Percentiles rank a stretch among this genome's conserved stretches.
Evolutionary conservation across 1,139 yeast genomes (phyloP).

Genomic region (Nadsonia commutata): DNA sequence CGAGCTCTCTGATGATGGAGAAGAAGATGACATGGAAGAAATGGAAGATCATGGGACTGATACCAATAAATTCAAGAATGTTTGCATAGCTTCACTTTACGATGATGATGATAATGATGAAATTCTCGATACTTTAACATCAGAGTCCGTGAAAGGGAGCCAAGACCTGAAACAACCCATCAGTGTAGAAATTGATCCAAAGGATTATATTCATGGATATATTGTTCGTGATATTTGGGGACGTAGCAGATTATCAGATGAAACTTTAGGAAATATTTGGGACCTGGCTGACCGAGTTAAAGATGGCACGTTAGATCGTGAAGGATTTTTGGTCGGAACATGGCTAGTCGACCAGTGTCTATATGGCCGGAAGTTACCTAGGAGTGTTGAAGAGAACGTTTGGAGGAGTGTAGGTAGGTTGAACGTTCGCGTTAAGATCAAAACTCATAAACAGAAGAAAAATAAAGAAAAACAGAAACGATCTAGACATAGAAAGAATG

Average conservation of each 20-base stretch:
- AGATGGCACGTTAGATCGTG: conserved; percentile 67
- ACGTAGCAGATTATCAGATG: conserved; percentile 56
- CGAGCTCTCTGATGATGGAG: conserved; percentile 10
- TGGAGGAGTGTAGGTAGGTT: conserved; percentile 29
- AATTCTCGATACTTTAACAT: conserved; percentile 3
- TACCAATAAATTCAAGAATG: background rate
- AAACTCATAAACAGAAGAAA: conserved; percentile 3
- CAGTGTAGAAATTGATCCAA: conserved; percentile 10
- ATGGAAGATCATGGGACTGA: background rate
- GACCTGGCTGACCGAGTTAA: conserved; percentile 58
- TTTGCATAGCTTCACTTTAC: conserved; percentile 3
- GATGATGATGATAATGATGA: conserved; percentile 7
- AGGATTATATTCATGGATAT: conserved; percentile 41
- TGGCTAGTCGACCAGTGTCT: conserved; percentile 92
- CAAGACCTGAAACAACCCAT: background rate
- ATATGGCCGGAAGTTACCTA: conserved; percentile 85
- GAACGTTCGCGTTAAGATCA: conserved; percentile 24
- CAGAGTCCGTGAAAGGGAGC: background rate
- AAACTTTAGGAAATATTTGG: conserved; percentile 57
- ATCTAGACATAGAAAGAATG: no score
- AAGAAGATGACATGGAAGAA: conserved; percentile 7
- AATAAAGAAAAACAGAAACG: conserved; percentile 3
- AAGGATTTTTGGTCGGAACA: conserved; percentile 82
- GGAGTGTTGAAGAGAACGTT: conserved; percentile 27
- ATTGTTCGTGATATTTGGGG: conserved; percentile 72